Conservation (phyloP, 106 monocot species). For the Alisma plantagoaquatica region DNA sequence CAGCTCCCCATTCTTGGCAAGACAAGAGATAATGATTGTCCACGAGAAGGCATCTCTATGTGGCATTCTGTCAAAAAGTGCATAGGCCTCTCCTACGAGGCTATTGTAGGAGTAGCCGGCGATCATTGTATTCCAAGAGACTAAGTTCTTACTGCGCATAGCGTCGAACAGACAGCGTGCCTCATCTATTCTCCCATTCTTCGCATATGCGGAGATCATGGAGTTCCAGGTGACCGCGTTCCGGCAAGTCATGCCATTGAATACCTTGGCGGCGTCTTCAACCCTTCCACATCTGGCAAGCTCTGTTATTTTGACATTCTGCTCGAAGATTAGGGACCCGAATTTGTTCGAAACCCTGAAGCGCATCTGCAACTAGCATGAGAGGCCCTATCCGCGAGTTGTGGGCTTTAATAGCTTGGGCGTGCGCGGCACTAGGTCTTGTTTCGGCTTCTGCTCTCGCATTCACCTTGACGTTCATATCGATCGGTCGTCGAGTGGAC, state of each 20-base stretch:
- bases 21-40: slow-evolving; percentile 46
- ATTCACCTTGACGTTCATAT: too few relatives aligned
- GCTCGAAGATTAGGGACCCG: slow-evolving; percentile 20
- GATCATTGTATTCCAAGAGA: slow-evolving; percentile 24
- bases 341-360: background rate
- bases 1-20: slow-evolving; percentile 21
- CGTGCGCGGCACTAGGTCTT: too few relatives aligned
- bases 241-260: slow-evolving; percentile 30
- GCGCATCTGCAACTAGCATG: too few relatives aligned
- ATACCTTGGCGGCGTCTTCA: slow-evolving; percentile 44
- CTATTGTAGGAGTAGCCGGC: slow-evolving; percentile 15
- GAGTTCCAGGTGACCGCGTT: slow-evolving; percentile 41
- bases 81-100: background rate
- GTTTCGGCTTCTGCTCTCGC: too few relatives aligned
- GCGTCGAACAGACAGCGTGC: slow-evolving; percentile 18
- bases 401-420: too few relatives aligned
- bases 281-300: slow-evolving; percentile 36
- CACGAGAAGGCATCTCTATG: slow-evolving; percentile 35
- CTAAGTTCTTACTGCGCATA: slow-evolving; percentile 7
- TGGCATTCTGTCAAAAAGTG: slow-evolving; percentile 32
- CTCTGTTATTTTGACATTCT: slow-evolving; percentile 42
- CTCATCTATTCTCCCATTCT: background rate
- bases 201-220: slow-evolving; percentile 18
- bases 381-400: too few relatives aligned
- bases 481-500: too few relatives aligned